Evolutionary conservation across 352 stramenopile genomes (phyloP), one percentile per base, ranked within the genome.

Genomic region (Globisporangium paroecandrum): DNA sequence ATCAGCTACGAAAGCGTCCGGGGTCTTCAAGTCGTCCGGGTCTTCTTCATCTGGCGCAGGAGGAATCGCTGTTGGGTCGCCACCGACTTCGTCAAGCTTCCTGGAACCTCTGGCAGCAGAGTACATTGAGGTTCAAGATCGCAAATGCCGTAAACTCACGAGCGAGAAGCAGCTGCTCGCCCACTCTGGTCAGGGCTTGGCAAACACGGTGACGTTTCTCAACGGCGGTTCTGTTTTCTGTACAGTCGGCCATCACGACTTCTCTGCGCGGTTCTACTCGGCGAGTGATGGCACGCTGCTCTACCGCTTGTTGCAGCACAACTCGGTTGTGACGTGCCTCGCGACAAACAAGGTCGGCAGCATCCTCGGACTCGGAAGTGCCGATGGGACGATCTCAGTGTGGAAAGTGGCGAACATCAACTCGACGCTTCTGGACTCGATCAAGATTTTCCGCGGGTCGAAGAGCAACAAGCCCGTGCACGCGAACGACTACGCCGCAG

Each of bases 201-300:
- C 73, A 2, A 70, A 67, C 32, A 59, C 27, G 9, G 57, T 93
- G 12, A 77, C 77, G 34, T 86, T 91, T 68, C 58, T 94, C 46
- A 81, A 89, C 63, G 60, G 49, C 1, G 82, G 85, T 0, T 73
- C 84, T 27, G 71, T 90, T 34, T 74, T 89, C 29, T 91, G 83
- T 62, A 87, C 85, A 1, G 80, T 86, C 1, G 86, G 83, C 0
- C 79, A 94, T 65, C 77, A 91, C 69, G 86, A 94, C 34, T 92
- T 84, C 34, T 93, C 86, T 0, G 86, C 85, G 25, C 80, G 84
- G 13, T 93, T 94, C 67, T 85, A 91, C 67, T 89, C 85, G 0
- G 77, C 82, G 46, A 84, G 58, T 1, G 88, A 95, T 46, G 88
- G 88, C 8, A 75, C 85, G 20, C 68, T 94, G 55, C 65, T 90